These are phyloP conservation scores for Phytophthora syringae DNA, from an alignment of 352 stramenopile species.

Conservation along the genomic window DNA sequence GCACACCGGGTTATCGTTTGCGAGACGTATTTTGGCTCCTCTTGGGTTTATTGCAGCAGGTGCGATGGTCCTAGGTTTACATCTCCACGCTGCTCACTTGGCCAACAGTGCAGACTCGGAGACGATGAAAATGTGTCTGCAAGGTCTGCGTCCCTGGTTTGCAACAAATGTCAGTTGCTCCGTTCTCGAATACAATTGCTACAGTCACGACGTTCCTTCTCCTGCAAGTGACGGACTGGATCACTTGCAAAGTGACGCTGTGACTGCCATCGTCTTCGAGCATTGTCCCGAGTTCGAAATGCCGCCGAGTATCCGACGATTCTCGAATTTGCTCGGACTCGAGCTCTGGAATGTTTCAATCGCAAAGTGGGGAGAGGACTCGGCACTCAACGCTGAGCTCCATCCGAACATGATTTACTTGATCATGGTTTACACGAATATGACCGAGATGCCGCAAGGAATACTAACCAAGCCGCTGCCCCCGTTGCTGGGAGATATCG, in stretches of 20 bases:
- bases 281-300: conserved; percentile 50
- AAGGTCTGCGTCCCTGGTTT: conserved; percentile 44
- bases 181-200: conserved; percentile 49
- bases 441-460: conserved; percentile 43
- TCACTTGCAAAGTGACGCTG: conserved; percentile 31
- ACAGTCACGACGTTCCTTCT: not conserved
- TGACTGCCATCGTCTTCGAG: conserved; percentile 44
- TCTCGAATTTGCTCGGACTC: conserved; percentile 48
- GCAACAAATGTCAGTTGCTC: conserved; percentile 41
- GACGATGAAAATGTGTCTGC: conserved; percentile 33
- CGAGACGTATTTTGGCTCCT: conserved; percentile 25
- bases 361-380: conserved; percentile 40
- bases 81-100: conserved; percentile 18
- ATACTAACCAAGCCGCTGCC: conserved; percentile 36
- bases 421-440: conserved; percentile 46
- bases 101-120: not conserved
- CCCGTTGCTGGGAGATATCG: conserved; percentile 51
- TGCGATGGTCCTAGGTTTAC: conserved; percentile 16
- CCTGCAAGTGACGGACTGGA: conserved; percentile 11
- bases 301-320: conserved; percentile 33
- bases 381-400: conserved; percentile 30
- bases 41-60: conserved; percentile 17
- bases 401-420: conserved; percentile 42
- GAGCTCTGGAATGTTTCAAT: conserved; percentile 71
- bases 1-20: not conserved